Base-by-base conservation (phyloP, 805 yeast species). In the Hanseniaspora lindneri region DNA sequence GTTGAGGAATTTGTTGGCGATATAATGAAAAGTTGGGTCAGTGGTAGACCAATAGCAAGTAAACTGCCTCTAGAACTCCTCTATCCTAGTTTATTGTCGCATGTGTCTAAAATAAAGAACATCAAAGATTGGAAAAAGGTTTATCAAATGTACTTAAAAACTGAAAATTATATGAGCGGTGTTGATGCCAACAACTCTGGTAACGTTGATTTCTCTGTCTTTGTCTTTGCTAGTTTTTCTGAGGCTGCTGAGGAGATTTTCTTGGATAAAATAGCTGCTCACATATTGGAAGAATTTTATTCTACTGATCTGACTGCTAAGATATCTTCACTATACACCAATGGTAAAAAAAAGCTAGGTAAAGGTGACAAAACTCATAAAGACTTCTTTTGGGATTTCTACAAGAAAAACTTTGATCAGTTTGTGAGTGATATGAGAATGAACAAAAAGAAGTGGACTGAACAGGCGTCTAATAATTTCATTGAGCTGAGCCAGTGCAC, bases 61-160 rank as follows among this genome's bases (percentile, higher is more conserved):
- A 59, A 72, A 0, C 66, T 78, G 34, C 84, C 87, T 2, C 65
- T 65, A 43, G 76, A 72, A 52, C 53, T 80, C 17, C 57, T 76
- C 16, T 62, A 68, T 8, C 64, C 74, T 24, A 63, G 70, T 5
- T 62, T 79, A 44, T 64, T 69, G 11, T 61, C 71, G 10, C 60
- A 68, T 3, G 63, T 76, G 1, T 30, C 25, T 11, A 32, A 30
- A 21, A 28, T 49, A 14, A 27, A 42, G 19, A 73, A 57, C 20
- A 55, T 58, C 10, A 61, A 75, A 54, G 78, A 76, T 32, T 80
- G 79, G 70, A 80, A 80, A 60, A 78, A 74, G 54, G 62, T 79
- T 5, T 61, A 72, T 29, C 75, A 74, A 28, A 58, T 79, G 17
- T 73, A 71, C 11, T 76, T 76, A 53, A 69, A 70, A 50, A 67